Evolutionary conservation across 1,284 basidiomycete genomes (phyloP).

Genomic region (Athelia sp.): DNA sequence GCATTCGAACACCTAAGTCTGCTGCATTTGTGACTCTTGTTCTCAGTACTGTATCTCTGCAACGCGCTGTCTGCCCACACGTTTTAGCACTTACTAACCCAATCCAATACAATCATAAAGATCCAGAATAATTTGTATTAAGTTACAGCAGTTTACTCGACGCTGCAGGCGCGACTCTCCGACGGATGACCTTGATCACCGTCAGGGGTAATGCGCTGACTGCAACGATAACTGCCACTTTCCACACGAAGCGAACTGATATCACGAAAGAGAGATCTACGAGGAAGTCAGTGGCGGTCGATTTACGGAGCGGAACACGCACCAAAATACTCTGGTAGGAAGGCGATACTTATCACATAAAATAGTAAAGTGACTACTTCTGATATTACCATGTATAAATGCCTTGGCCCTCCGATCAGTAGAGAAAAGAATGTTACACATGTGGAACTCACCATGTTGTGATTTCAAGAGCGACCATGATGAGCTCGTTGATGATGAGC

Average conservation of each 20-base stretch:
- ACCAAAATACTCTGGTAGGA: constrained; percentile 98
- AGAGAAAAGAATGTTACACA: constrained; percentile 2
- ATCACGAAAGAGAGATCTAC: constrained; percentile 91
- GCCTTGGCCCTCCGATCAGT: constrained; percentile 50
- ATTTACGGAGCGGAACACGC: constrained; percentile 22
- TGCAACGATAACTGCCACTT: constrained; percentile 91
- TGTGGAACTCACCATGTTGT: constrained; percentile 77
- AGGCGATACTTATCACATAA: constrained; percentile 89
- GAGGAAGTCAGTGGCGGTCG: background rate
- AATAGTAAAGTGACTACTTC: constrained; percentile 87
- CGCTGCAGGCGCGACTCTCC: constrained; percentile 86
- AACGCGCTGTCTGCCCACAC: constrained; percentile 3
- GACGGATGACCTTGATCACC: constrained; percentile 84
- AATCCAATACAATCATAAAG: constrained; percentile 3
- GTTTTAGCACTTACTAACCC: constrained; percentile 4
- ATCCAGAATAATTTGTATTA: constrained; percentile 10
- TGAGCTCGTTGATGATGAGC: constrained; percentile 92
- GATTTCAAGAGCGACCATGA: constrained; percentile 98
- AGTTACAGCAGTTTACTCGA: constrained; percentile 84
- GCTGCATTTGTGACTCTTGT: constrained; percentile 4
- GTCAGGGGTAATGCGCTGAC: constrained; percentile 91
- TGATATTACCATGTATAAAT: constrained; percentile 92
- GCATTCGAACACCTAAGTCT: constrained; percentile 1
- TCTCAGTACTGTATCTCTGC: constrained; percentile 2
- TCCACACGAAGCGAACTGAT: constrained; percentile 88